Conservation (phyloP, 2,329 filamentous ascomycete genomes). For the Ophiocordyceps robertsii region DNA sequence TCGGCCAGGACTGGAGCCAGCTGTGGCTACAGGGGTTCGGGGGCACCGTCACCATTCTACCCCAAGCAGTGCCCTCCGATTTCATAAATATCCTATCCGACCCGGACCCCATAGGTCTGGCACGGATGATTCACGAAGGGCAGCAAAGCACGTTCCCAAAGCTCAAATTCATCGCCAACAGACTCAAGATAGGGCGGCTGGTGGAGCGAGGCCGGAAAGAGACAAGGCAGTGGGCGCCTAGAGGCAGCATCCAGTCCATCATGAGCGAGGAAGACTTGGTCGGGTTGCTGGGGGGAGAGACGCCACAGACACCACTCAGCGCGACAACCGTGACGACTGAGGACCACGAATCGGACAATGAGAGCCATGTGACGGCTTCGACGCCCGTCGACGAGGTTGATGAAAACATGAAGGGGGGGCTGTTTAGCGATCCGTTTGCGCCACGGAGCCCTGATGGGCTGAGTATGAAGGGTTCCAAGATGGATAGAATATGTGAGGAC, state of each 20-base stretch:
- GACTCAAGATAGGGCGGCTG: slow-evolving; percentile 66
- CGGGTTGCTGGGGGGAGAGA: slow-evolving; percentile 28
- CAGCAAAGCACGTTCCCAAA: slow-evolving; percentile 85
- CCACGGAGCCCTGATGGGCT: too few relatives aligned
- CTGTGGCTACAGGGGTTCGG: slow-evolving; percentile 93
- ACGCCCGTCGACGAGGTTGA: too few relatives aligned
- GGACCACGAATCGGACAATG: slow-evolving; percentile 6
- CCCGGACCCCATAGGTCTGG: slow-evolving; percentile 60
- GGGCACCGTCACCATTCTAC: slow-evolving; percentile 94
- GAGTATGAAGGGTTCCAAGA: too few relatives aligned
- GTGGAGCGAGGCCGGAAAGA: slow-evolving; percentile 46
- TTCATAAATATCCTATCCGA: slow-evolving; percentile 80
- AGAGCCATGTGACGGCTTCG: background rate
- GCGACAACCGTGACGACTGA: slow-evolving; percentile 13
- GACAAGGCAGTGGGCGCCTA: slow-evolving; percentile 32
- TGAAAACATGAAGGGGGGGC: too few relatives aligned
- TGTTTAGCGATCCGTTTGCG: too few relatives aligned
- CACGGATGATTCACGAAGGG: slow-evolving; percentile 80
- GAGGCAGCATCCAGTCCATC: slow-evolving; percentile 45
- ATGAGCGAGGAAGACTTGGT: slow-evolving; percentile 46
- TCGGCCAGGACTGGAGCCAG: slow-evolving; percentile 94
- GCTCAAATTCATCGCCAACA: slow-evolving; percentile 78
- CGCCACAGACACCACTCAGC: slow-evolving; percentile 7
- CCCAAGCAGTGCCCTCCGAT: slow-evolving; percentile 64
- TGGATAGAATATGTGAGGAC: too few relatives aligned